Evolutionary conservation across 2,329 filamentous ascomycete species (phyloP).

Genomic region (Elsinoe perseae): DNA sequence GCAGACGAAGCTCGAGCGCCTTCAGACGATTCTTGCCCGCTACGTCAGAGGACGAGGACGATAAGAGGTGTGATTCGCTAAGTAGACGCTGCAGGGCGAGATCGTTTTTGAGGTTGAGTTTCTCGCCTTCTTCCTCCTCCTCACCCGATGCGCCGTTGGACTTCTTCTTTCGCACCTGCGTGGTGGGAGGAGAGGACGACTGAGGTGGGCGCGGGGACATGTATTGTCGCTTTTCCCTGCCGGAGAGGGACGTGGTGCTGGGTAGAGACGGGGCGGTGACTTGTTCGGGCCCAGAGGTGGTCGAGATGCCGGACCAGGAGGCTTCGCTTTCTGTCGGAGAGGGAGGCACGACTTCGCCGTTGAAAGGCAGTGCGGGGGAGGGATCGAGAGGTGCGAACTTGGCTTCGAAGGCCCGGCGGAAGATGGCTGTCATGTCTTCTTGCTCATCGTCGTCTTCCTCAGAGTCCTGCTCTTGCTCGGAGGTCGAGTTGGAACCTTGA

Average conservation of each 20-base stretch:
- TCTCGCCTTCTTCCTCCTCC: constrained; percentile 49
- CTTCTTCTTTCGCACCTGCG: constrained; percentile 18
- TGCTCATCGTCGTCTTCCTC: constrained; percentile 34
- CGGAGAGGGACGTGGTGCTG: constrained; percentile 26
- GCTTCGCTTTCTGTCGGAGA: constrained; percentile 25
- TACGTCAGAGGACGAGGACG: constrained; percentile 46
- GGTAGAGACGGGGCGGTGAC: constrained; percentile 28
- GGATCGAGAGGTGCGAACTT: constrained; percentile 67
- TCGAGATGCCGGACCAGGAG: constrained; percentile 17
- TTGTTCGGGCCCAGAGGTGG: constrained; percentile 31
- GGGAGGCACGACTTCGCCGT: constrained; percentile 29
- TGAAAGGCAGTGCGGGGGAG: constrained; percentile 28
- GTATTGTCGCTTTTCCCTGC: constrained; percentile 68
- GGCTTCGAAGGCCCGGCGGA: constrained; percentile 79
- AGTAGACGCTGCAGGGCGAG: constrained; percentile 85
- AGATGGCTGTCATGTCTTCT: constrained; percentile 61
- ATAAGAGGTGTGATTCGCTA: constrained; percentile 81
- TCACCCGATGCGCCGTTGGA: constrained; percentile 28
- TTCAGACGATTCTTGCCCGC: constrained; percentile 67
- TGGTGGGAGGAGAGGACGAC: constrained; percentile 25
- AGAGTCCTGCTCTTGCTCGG: constrained; percentile 20
- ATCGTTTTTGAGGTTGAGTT: constrained; percentile 75
- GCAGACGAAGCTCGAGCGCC: constrained; percentile 75
- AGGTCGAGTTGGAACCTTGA: neutral
- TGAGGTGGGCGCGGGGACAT: constrained; percentile 47